Percentiles rank a stretch among this genome's conserved stretches.
Evolutionary conservation across 2,329 filamentous ascomycete species (phyloP).

Genomic region (Ceratocystis albifundus): DNA sequence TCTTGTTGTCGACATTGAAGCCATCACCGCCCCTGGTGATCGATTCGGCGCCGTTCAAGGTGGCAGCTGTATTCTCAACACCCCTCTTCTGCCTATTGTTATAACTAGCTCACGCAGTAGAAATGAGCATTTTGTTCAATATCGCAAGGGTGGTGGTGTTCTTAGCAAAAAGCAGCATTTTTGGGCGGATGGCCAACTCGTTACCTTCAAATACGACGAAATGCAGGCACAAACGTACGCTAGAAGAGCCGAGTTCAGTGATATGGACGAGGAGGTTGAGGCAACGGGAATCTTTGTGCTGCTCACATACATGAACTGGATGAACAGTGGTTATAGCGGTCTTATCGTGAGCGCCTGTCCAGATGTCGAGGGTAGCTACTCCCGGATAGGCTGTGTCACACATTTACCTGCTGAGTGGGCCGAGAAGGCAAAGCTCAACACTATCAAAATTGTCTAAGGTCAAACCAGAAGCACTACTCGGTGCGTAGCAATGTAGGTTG

Average conservation of each 20-base stretch:
- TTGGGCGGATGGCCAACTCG: conserved; percentile 22
- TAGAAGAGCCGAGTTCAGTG: conserved; percentile 4
- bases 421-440: conserved; percentile 22
- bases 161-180: conserved; percentile 22
- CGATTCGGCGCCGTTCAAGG: conserved; percentile 19
- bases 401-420: conserved; percentile 22
- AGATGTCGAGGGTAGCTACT: conserved; percentile 18
- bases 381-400: conserved; percentile 20
- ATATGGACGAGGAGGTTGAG: conserved; percentile 22
- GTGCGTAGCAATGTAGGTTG: background rate
- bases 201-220: conserved; percentile 22
- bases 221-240: conserved; percentile 21
- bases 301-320: conserved; percentile 23
- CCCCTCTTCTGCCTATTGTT: conserved; percentile 20
- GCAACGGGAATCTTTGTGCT: conserved; percentile 21
- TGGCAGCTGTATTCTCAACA: conserved; percentile 22
- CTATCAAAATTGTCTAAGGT: conserved; percentile 21
- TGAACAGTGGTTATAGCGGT: conserved; percentile 22
- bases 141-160: conserved; percentile 22
- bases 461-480: too few relatives aligned
- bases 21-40: conserved; percentile 12
- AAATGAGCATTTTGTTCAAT: conserved; percentile 20
- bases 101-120: conserved; percentile 18
- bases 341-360: conserved; percentile 21
- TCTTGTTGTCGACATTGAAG: conserved; percentile 22